phyloP scores from a whole-genome alignment of 139 green algal genomes.

The Coelastrella sp. region DNA sequence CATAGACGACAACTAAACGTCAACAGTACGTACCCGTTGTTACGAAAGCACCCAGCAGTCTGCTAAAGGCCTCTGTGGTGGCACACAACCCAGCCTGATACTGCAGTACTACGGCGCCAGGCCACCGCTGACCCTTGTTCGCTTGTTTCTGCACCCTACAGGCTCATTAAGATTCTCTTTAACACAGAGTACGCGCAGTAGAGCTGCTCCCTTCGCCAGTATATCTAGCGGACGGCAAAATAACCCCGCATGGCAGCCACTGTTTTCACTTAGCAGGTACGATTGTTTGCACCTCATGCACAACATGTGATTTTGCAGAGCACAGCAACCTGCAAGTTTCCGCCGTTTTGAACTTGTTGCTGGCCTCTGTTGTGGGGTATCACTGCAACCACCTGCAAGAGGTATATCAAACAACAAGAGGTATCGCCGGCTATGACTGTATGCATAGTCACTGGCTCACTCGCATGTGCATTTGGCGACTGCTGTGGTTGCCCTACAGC shows the following conservation, averaged over 20 bases:
- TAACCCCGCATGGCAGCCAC: background rate
- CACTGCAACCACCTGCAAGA: too few relatives aligned
- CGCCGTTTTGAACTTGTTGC: too few relatives aligned
- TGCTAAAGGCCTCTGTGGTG: too few relatives aligned
- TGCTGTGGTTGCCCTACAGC: background rate
- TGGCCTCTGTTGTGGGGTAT: too few relatives aligned
- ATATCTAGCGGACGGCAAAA: background rate
- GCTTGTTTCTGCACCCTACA: background rate
- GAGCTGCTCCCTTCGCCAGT: conserved; percentile 24
- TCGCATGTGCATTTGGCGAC: background rate
- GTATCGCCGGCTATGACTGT: too few relatives aligned
- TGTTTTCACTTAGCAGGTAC: conserved; percentile 42
- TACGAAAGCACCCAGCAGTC: too few relatives aligned
- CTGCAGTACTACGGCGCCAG: background rate
- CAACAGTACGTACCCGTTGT: too few relatives aligned
- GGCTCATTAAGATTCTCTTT: conserved; percentile 7
- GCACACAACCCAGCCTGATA: background rate
- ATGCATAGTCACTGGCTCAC: background rate
- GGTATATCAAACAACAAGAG: too few relatives aligned
- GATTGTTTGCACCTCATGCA: background rate
- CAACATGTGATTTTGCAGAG: background rate
- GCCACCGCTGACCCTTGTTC: background rate
- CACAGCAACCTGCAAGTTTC: background rate
- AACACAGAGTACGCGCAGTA: background rate
- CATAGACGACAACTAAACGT: too few relatives aligned